Percentiles rank a stretch among this genome's conserved stretches.
These are phyloP conservation scores for Cryptococcus hybrid DNA, from an alignment of 1,284 basidiomycete species.

Conservation along the genomic window DNA sequence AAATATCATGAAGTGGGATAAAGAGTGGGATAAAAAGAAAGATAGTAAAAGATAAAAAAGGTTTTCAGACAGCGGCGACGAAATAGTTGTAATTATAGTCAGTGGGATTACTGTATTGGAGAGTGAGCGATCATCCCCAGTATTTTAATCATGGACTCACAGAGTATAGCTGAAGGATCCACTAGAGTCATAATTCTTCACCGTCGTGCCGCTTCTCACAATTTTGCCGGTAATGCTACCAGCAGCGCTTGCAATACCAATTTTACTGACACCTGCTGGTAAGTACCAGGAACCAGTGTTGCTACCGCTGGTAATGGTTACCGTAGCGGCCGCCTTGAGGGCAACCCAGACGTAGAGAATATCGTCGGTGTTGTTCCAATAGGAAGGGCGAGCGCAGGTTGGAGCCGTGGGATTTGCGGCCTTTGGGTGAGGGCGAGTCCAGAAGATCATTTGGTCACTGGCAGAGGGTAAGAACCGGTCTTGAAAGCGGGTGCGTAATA, in stretches of 20 bases:
- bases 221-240: conserved; percentile 38
- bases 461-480: conserved; percentile 63
- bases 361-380: conserved; percentile 51
- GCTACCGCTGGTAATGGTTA: conserved; percentile 53
- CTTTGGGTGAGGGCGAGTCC: conserved; percentile 68
- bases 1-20: too few species aligned
- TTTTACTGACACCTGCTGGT: conserved; percentile 38
- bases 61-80: conserved; percentile 20
- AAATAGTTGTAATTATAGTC: conserved; percentile 50
- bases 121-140: conserved; percentile 1
- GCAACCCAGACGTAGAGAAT: conserved; percentile 63
- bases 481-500: conserved; percentile 76
- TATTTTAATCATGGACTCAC: conserved; percentile 11
- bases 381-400: conserved; percentile 30
- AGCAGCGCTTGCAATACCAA: conserved; percentile 29
- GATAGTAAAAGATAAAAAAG: too few species aligned
- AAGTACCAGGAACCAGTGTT: conserved; percentile 29
- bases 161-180: conserved; percentile 32
- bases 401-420: conserved; percentile 51
- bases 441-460: conserved; percentile 66
- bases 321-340: conserved; percentile 57
- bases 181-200: conserved; percentile 31
- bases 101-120: conserved; percentile 17
- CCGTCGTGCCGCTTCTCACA: conserved; percentile 25
- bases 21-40: too few species aligned